Evolutionary conservation across 352 stramenopile species (phyloP).

Genomic region (Phytophthora megakarya): DNA sequence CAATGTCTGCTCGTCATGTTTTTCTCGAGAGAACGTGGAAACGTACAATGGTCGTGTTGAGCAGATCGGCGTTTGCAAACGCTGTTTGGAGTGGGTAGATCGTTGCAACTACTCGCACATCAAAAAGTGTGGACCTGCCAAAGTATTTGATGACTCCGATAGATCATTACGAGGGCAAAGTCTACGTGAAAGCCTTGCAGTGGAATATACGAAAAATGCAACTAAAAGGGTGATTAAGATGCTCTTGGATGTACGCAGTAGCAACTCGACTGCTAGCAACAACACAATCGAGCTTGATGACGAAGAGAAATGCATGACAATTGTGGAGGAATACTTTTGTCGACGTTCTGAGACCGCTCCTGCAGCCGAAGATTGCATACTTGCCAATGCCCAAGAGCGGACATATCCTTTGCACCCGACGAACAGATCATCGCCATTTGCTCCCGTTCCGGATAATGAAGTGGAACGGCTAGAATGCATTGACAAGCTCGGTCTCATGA

Average conservation of each 20-base stretch:
- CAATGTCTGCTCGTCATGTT: too few species aligned
- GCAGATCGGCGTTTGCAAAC: too few species aligned
- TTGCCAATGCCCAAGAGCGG: slow-evolving; percentile 39
- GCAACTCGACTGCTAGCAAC: not conserved
- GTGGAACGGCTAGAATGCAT: slow-evolving; percentile 39
- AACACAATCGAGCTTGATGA: slow-evolving; percentile 1
- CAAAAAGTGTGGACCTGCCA: not conserved
- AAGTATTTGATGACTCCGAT: not conserved
- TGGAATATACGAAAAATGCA: not conserved
- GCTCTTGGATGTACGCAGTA: slow-evolving; percentile 13
- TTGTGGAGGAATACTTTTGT: slow-evolving; percentile 31
- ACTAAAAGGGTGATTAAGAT: slow-evolving; percentile 41
- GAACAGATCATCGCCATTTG: slow-evolving; percentile 14
- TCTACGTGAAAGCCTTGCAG: not conserved
- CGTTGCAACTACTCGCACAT: too few species aligned
- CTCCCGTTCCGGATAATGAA: slow-evolving; percentile 46
- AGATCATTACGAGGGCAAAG: not conserved
- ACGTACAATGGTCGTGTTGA: too few species aligned
- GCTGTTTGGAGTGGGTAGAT: too few species aligned
- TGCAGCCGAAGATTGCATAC: slow-evolving; percentile 25
- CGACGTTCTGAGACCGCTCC: slow-evolving; percentile 17
- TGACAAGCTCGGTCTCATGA: slow-evolving; percentile 36
- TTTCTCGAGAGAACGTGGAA: too few species aligned
- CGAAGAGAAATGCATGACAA: slow-evolving; percentile 30
- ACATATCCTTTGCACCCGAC: slow-evolving; percentile 38